Evolutionary conservation across 495 filamentous ascomycete genomes (phyloP).

Genomic region (Trichoderma virens): DNA sequence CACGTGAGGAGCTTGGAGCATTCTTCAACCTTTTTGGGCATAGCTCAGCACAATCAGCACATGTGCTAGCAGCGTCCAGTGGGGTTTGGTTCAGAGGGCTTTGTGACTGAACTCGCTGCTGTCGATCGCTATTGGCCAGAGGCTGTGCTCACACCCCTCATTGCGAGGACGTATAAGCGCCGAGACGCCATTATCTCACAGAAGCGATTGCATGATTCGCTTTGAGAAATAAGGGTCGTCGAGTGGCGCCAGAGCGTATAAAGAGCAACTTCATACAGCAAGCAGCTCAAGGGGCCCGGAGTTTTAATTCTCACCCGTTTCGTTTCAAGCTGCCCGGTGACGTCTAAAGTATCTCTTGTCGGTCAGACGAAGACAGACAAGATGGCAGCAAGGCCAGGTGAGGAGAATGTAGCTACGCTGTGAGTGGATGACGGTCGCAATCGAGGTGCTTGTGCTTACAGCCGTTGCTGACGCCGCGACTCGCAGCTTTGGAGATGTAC

Average conservation of each 20-base stretch:
- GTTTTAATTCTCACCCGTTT: background rate
- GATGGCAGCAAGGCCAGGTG: slow-evolving; percentile 73
- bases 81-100: background rate
- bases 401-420: slow-evolving; percentile 74
- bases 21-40: background rate
- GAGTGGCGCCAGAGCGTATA: background rate
- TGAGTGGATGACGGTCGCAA: slow-evolving; percentile 37
- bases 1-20: background rate
- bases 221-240: background rate
- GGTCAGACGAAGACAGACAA: slow-evolving; percentile 11
- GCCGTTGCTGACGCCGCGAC: background rate
- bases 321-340: background rate
- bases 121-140: background rate
- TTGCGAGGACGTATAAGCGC: background rate
- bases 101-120: background rate
- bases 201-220: background rate
- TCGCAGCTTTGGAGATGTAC: slow-evolving; percentile 75
- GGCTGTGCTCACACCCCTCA: slow-evolving; percentile 5
- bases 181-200: background rate
- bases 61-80: background rate
- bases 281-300: background rate
- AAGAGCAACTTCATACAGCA: background rate
- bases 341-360: background rate
- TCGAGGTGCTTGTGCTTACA: background rate
- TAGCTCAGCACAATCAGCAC: background rate